These are phyloP conservation scores for Boletus fagicola DNA, from an alignment of 768 basidiomycete genomes.

Conservation along the genomic window DNA sequence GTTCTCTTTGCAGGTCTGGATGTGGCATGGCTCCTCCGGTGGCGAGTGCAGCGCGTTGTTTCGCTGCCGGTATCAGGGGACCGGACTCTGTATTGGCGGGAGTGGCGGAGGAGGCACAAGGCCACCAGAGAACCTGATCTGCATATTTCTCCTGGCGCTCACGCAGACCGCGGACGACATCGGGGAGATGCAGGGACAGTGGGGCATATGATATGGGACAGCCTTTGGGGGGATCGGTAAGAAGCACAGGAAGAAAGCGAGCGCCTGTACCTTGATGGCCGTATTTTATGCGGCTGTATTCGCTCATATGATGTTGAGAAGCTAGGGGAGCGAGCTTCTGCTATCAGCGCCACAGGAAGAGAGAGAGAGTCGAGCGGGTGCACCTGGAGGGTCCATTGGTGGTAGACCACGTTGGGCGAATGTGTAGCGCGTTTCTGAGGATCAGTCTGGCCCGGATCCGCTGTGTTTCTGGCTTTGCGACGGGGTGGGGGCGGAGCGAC, in stretches of 20 bases:
- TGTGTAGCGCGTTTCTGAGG: neutral
- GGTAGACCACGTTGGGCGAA: neutral
- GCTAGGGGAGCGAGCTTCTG: constrained; percentile 54
- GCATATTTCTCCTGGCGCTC: constrained; percentile 46
- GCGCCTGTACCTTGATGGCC: constrained; percentile 41
- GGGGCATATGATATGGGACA: constrained; percentile 59
- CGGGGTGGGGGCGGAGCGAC: neutral
- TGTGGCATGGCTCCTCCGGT: constrained; percentile 12
- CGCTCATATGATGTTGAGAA: constrained; percentile 71
- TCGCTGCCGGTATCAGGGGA: constrained; percentile 20
- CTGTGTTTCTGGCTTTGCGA: neutral
- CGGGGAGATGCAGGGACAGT: constrained; percentile 60
- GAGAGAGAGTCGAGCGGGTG: neutral
- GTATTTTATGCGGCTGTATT: constrained; percentile 68
- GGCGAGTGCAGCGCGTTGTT: constrained; percentile 25
- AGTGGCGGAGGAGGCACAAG: constrained; percentile 20
- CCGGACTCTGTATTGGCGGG: neutral
- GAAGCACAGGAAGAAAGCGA: neutral
- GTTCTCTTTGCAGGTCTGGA: constrained; percentile 44
- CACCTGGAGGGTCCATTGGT: constrained; percentile 26
- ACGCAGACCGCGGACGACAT: constrained; percentile 52
- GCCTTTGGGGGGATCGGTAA: constrained; percentile 37
- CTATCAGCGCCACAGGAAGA: neutral
- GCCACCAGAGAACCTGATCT: constrained; percentile 50
- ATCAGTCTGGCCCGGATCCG: neutral